Evolutionary conservation across 2,329 filamentous ascomycete genomes (phyloP), one percentile per base, ranked within the genome.

Genomic region (Pestalotiopsis sp.): DNA sequence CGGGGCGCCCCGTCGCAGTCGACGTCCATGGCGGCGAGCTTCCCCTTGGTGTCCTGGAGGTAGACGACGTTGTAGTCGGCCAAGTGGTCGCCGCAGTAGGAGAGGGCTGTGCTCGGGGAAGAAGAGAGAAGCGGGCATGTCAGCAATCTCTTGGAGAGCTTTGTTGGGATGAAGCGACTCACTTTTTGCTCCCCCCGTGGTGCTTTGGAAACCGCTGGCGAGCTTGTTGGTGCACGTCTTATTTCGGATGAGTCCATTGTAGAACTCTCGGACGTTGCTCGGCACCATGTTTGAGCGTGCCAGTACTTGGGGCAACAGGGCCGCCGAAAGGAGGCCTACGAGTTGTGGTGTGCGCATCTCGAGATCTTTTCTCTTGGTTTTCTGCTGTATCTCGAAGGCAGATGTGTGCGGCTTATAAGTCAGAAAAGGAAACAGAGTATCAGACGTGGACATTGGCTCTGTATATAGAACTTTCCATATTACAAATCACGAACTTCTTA

Each of bases 1-100:
- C 41, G 57, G 57, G 25, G 23, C 2, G 7, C 59, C 12, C 61
- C 61, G 20, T 64, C 20, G 71, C 87, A 90, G 77, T 90, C 87
- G 57, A 89, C 80, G 69, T 89, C 87, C 83, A 89, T 87, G 75
- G 88, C 84, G 7, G 81, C 82, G 57, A 87, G 79, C 36, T 81
- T 75, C 4, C 79, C 78, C 12, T 76, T 73, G 0, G 73, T 76
- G 6, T 82, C 83, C 60, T 82, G 80, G 57, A 87, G 73, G 75
- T 83, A 87, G 69, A 88, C 78, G 23, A 82, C 75, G 36, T 78
- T 77, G n/a, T 71, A 64, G 20, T 76, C 70, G 17, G 67, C 14
- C 2, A 79, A 71, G 67, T 81, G 79, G 72, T 85, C 83, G 38
- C 80, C 82, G 71, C 84, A 86, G 75, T 86, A 86, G 17, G 76